Percentiles rank a stretch among this genome's conserved stretches.
phyloP scores from a whole-genome alignment of 371 early-diverging fungal genomes.

The Mucor piriformis region DNA sequence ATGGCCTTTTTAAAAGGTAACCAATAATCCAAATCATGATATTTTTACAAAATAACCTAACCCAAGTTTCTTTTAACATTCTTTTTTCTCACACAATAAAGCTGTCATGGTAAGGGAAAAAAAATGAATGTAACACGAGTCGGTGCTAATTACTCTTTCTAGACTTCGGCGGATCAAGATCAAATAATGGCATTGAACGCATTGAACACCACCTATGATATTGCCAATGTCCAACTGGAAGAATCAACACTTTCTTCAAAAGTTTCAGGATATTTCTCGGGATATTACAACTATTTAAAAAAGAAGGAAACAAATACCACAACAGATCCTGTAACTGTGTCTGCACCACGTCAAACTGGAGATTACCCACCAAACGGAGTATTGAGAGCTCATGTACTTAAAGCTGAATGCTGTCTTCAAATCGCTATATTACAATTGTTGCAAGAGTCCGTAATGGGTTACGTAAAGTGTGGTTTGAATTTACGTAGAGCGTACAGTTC shows the following conservation, averaged over 20 bases:
- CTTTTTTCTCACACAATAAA: constrained; percentile 26
- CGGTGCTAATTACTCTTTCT: neutral
- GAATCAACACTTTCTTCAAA: constrained; percentile 31
- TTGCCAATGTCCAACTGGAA: constrained; percentile 49
- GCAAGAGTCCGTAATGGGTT: constrained; percentile 63
- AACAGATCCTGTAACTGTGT: neutral
- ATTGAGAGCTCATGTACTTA: constrained; percentile 59
- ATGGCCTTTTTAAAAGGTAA: constrained; percentile 43
- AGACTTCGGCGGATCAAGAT: constrained; percentile 57
- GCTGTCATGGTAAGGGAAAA: constrained; percentile 27
- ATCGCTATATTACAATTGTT: constrained; percentile 60
- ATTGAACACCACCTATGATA: constrained; percentile 40
- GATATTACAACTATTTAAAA: constrained; percentile 32
- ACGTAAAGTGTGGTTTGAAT: constrained; percentile 63
- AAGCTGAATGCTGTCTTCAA: constrained; percentile 61
- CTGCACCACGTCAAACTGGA: constrained; percentile 3
- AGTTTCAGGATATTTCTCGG: constrained; percentile 32
- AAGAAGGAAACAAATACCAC: neutral
- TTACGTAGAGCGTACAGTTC: constrained; percentile 45
- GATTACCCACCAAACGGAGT: constrained; percentile 56
- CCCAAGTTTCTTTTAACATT: neutral
- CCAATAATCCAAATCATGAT: neutral
- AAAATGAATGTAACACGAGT: neutral
- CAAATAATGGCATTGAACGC: constrained; percentile 47
- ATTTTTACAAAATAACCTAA: neutral